These are phyloP conservation scores for Vigna radiata DNA, from an alignment of 306 rosid species.

Conservation along the genomic window DNA sequence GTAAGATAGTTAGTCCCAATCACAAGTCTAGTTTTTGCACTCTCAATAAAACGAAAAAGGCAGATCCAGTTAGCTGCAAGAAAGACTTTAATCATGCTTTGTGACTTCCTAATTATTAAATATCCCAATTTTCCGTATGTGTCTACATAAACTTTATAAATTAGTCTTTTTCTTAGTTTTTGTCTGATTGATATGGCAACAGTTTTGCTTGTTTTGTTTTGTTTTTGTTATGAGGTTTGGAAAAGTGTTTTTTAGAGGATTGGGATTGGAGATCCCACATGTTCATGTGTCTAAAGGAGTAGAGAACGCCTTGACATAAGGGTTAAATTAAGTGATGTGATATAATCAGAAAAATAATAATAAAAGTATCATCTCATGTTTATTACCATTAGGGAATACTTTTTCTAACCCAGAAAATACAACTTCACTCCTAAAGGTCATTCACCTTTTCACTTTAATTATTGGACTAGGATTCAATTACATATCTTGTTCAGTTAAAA, in stretches of 20 bases:
- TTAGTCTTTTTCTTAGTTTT: constrained; percentile 38
- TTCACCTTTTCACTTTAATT: constrained; percentile 15
- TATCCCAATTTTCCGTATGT: not conserved
- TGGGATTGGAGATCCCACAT: constrained; percentile 52
- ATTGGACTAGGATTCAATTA: constrained; percentile 14
- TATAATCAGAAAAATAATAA: constrained; percentile 26
- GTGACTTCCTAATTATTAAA: constrained; percentile 9
- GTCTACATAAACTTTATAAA: constrained; percentile 19
- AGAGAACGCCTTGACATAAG: constrained; percentile 53
- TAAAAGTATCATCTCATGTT: not conserved
- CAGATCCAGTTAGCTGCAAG: constrained; percentile 36
- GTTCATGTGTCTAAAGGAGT: constrained; percentile 49
- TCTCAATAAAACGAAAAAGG: constrained; percentile 40
- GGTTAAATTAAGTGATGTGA: constrained; percentile 47
- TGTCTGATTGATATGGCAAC: constrained; percentile 39
- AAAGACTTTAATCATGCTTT: constrained; percentile 43
- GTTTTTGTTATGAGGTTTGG: not conserved
- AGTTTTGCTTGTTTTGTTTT: constrained; percentile 3
- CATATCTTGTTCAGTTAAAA: not conserved
- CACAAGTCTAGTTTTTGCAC: constrained; percentile 55
- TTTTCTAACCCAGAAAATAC: not conserved
- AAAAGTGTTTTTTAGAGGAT: constrained; percentile 34
- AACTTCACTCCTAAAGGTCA: not conserved
- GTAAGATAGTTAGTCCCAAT: constrained; percentile 57
- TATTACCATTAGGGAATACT: not conserved